Base-by-base conservation (phyloP, 2,329 filamentous ascomycete genomes). In the Fusarium keratoplasticum region DNA sequence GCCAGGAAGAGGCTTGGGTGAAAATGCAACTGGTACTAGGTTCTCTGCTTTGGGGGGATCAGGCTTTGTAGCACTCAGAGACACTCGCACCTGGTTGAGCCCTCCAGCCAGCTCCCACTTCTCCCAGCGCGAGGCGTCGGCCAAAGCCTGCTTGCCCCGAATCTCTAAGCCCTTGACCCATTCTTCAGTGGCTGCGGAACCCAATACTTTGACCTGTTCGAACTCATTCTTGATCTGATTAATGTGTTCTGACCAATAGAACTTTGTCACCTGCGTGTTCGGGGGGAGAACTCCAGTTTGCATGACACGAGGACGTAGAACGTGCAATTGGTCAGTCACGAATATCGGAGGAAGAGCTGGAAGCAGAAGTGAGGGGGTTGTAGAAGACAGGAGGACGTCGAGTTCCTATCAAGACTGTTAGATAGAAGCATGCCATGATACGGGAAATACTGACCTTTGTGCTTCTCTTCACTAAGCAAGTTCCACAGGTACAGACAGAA, bases 161-260 rank as follows among this genome's bases (percentile, higher is more conserved):
- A 84, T 84, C 50, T 91, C 88, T 5, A 96, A 87, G 11, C 94
- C 94, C 82, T 95, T 95, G 33, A 91, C 86, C 94, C 94, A 96
- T 81, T 95, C 94, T 75, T 94, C 92, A 5, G 89, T 88, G 13
- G 92, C 89, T 47, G 91, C 91, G 52, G 87, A 77, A n/a, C 94
- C 93, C 74, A 94, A 87, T n/a, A 85, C 82, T 75, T 90, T 89
- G 63, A 91, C 93, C 6, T 89, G 85, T 50, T 89, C 84, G 74
- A 94, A 90, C 77, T 94, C 90, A 35, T 84, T 80, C 67, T 88
- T 88, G 72, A 95, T 87, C 9, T 86, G 85, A 29, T 91, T 87
- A 38, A 95, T 86, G 67, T 95, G 89, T 29, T 85, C 79, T 54
- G 87, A 87, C 80, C 88, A 91, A 78, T 92, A 95, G 58, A 91